These are phyloP conservation scores for Cryptococcus floricola DNA, from an alignment of 1,284 basidiomycete genomes.

Conservation along the genomic window DNA sequence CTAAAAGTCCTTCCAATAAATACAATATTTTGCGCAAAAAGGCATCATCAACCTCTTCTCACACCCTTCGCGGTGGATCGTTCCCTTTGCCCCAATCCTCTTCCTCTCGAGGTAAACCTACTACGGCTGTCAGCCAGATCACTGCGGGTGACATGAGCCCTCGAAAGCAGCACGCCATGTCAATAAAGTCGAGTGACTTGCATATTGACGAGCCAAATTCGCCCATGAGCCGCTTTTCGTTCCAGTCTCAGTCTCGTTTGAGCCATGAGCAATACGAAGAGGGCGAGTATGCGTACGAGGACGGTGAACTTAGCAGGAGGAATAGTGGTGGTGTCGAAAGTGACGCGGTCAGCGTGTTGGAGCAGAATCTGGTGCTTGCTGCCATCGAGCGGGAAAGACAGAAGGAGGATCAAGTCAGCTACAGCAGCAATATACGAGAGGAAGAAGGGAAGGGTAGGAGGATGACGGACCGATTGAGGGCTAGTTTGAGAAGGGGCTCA, in stretches of 20 bases:
- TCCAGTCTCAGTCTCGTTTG: background rate
- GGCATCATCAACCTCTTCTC: slow-evolving; percentile 19
- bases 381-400: slow-evolving; percentile 8
- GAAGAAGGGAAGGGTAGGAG: background rate
- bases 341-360: slow-evolving; percentile 13
- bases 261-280: background rate
- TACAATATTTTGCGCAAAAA: slow-evolving; percentile 23
- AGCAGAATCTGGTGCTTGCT: slow-evolving; percentile 12
- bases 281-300: background rate
- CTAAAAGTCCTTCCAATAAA: no score
- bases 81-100: slow-evolving; percentile 10
- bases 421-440: background rate
- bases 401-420: background rate
- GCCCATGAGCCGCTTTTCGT: slow-evolving; percentile 13
- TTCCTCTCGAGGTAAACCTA: slow-evolving; percentile 9
- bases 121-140: slow-evolving; percentile 21
- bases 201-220: slow-evolving; percentile 12
- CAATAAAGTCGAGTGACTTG: background rate
- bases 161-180: background rate
- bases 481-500: slow-evolving; percentile 1
- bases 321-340: background rate
- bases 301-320: background rate
- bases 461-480: slow-evolving; percentile 1
- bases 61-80: slow-evolving; percentile 23
- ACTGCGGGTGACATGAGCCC: slow-evolving; percentile 12